phyloP scores from a whole-genome alignment of 2,329 filamentous ascomycete genomes.

The Arthrobotrys conoides region DNA sequence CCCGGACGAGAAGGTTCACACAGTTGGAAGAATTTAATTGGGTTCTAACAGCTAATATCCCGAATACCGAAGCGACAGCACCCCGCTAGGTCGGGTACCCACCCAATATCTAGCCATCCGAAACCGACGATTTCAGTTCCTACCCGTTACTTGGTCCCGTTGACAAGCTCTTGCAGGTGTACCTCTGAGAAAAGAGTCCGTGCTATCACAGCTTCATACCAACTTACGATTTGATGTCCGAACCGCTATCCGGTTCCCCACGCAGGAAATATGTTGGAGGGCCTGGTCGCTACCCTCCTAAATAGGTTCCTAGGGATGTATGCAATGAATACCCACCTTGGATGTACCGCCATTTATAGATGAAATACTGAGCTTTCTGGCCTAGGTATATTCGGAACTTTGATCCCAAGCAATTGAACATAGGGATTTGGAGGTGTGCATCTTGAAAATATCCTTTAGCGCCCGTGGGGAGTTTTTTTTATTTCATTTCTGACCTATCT shows the following conservation, averaged over 20 bases:
- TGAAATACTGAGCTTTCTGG: background rate
- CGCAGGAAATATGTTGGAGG: constrained; percentile 87
- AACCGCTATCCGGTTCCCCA: background rate
- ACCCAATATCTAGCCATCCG: background rate
- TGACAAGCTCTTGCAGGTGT: background rate
- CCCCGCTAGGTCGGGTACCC: background rate
- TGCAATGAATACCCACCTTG: background rate
- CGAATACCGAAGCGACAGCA: background rate
- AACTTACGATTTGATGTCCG: background rate
- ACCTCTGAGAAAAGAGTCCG: background rate
- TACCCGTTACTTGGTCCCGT: background rate
- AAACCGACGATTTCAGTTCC: background rate
- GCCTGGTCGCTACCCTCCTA: constrained; percentile 90
- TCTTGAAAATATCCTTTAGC: background rate
- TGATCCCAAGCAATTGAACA: constrained; percentile 95
- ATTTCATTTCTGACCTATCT: constrained; percentile 12
- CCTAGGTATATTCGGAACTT: constrained; percentile 86
- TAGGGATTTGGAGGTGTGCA: constrained; percentile 86
- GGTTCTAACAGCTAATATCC: background rate
- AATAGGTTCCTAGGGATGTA: constrained; percentile 99
- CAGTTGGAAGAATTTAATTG: background rate
- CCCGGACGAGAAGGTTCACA: background rate
- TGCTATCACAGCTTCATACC: background rate
- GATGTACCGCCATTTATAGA: background rate
- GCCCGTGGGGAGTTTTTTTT: background rate